phyloP scores from a whole-genome alignment of 2,329 filamentous ascomycete genomes.

The Calonectria hongkongensis region DNA sequence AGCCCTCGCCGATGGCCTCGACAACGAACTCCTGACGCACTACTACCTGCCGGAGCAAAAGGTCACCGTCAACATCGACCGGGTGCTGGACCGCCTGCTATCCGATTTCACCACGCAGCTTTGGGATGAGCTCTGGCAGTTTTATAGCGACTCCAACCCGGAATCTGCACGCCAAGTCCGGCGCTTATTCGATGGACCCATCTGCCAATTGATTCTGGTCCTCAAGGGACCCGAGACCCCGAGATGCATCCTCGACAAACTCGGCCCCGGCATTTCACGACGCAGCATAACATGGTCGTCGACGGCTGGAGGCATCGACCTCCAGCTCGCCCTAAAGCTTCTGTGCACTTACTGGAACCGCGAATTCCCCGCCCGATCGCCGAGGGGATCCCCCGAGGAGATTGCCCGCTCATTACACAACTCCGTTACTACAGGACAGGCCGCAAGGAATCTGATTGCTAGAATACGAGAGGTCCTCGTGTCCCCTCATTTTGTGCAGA shows the following conservation, averaged over 20 bases:
- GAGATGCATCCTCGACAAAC: constrained; percentile 58
- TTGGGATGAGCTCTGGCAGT: constrained; percentile 61
- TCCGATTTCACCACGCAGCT: constrained; percentile 57
- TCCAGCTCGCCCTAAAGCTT: constrained; percentile 59
- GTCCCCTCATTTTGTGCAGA: constrained; percentile 61
- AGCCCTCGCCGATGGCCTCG: constrained; percentile 58
- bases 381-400: constrained; percentile 59
- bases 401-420: constrained; percentile 58
- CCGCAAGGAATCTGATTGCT: constrained; percentile 55
- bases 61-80: constrained; percentile 59
- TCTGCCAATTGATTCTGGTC: constrained; percentile 61
- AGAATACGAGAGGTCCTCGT: constrained; percentile 56
- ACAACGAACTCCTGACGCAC: constrained; percentile 61
- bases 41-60: constrained; percentile 60
- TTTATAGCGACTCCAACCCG: constrained; percentile 56
- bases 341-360: constrained; percentile 61
- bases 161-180: constrained; percentile 57
- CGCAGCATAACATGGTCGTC: constrained; percentile 58
- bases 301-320: constrained; percentile 57
- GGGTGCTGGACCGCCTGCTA: constrained; percentile 60
- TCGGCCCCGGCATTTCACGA: constrained; percentile 60
- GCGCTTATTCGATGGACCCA: constrained; percentile 60
- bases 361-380: constrained; percentile 59
- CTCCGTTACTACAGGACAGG: constrained; percentile 55
- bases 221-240: constrained; percentile 61